Percentiles rank a stretch among this genome's conserved stretches.
These are phyloP conservation scores for Halophytophthora batemanensis DNA, from an alignment of 352 stramenopile genomes.

Conservation along the genomic window DNA sequence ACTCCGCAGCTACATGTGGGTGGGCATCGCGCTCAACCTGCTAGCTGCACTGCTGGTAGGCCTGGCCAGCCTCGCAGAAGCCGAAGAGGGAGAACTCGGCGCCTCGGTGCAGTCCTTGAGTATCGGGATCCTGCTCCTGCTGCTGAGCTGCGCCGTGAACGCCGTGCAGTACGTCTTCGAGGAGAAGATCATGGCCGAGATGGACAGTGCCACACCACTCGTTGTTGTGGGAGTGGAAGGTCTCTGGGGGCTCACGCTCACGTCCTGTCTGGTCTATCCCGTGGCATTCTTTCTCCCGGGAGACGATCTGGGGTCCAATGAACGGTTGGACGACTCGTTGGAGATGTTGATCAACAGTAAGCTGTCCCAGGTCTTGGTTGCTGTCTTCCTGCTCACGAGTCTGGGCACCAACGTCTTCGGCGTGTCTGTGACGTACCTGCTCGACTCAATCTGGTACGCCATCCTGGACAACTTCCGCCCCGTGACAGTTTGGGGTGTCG, in stretches of 20 bases:
- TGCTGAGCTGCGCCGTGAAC: conserved; percentile 94
- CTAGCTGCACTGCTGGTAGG: conserved; percentile 92
- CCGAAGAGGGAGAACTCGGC: conserved; percentile 62
- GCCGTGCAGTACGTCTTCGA: conserved; percentile 97
- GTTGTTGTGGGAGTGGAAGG: conserved; percentile 96
- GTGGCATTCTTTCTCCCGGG: conserved; percentile 90
- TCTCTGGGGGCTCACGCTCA: conserved; percentile 94
- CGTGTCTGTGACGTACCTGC: conserved; percentile 94
- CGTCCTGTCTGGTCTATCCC: conserved; percentile 92
- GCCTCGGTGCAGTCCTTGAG: conserved; percentile 58
- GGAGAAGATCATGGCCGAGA: conserved; percentile 96
- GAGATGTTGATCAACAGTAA: conserved; percentile 69
- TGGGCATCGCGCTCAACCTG: conserved; percentile 95
- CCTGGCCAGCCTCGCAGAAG: conserved; percentile 89
- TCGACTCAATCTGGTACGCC: conserved; percentile 97
- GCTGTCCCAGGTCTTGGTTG: conserved; percentile 57
- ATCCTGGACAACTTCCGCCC: conserved; percentile 98
- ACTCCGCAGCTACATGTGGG: conserved; percentile 94
- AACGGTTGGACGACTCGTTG: conserved; percentile 84
- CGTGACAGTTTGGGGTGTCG: conserved; percentile 94
- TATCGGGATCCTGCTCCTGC: conserved; percentile 92
- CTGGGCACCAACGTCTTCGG: conserved; percentile 97
- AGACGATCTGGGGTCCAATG: conserved; percentile 92
- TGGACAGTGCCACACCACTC: conserved; percentile 89
- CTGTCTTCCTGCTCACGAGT: conserved; percentile 92